These are phyloP conservation scores for Ilex aquifolium DNA, from an alignment of 257 asterid species.

Conservation along the genomic window DNA sequence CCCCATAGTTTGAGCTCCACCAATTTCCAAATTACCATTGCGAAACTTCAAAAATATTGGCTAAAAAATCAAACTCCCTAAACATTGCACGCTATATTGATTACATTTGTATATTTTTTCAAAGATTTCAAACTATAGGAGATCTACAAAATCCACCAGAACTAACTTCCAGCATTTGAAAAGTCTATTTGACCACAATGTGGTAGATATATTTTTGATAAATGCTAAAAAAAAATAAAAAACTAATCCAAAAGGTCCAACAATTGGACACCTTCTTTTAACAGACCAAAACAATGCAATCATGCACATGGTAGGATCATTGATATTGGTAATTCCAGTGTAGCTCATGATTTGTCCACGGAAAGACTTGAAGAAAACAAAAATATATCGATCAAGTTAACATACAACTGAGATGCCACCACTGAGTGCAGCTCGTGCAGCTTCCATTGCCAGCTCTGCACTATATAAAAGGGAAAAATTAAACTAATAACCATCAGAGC, in stretches of 20 bases:
- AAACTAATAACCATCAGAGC: background rate
- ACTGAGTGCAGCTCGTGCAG: constrained; percentile 67
- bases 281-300: background rate
- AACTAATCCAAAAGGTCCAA: background rate
- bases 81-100: too few species aligned
- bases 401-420: constrained; percentile 78
- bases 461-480: constrained; percentile 31
- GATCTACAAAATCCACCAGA: background rate
- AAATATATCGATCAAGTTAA: constrained; percentile 1
- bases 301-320: too few species aligned
- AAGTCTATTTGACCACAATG: too few species aligned
- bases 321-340: too few species aligned
- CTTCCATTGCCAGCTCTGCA: constrained; percentile 71
- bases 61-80: too few species aligned
- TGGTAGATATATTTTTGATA: background rate
- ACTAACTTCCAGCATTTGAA: background rate
- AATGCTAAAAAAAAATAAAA: background rate
- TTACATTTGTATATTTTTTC: constrained; percentile 6
- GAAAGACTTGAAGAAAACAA: background rate
- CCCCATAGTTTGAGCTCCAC: constrained; percentile 34
- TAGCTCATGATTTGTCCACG: background rate
- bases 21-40: constrained; percentile 65
- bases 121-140: background rate
- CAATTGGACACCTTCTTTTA: background rate
- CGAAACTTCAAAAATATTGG: constrained; percentile 1